phyloP scores from a whole-genome alignment of 2,329 filamentous ascomycete genomes.

The Gnomoniopsis sp. region DNA sequence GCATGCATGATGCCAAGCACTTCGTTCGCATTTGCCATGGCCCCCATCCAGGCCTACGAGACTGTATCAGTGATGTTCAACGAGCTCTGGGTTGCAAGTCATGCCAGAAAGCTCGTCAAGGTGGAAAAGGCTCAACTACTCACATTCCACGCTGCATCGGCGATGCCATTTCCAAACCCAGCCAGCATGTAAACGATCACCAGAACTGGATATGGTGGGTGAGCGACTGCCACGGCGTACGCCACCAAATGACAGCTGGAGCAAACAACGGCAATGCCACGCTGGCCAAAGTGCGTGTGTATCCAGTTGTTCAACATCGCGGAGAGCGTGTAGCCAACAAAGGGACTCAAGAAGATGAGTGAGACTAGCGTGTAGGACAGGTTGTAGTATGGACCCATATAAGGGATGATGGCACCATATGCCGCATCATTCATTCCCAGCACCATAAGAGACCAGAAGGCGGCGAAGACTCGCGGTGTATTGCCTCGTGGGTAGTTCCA shows the following conservation, averaged over 20 bases:
- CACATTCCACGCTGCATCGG: conserved; percentile 53
- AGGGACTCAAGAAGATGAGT: conserved; percentile 44
- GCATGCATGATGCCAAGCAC: conserved; percentile 66
- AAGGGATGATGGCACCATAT: conserved; percentile 38
- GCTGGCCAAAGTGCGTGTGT: conserved; percentile 50
- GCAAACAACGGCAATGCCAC: conserved; percentile 62
- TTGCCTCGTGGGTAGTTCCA: conserved; percentile 50
- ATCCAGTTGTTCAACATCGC: conserved; percentile 42
- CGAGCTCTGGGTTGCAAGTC: neutral
- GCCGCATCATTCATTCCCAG: conserved; percentile 58
- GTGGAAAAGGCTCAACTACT: neutral
- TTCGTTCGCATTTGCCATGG: conserved; percentile 67
- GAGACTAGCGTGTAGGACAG: conserved; percentile 46
- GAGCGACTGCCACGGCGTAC: conserved; percentile 59
- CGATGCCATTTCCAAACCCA: conserved; percentile 68
- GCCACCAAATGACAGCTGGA: conserved; percentile 59
- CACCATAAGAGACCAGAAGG: conserved; percentile 56
- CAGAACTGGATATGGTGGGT: conserved; percentile 66
- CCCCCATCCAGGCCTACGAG: conserved; percentile 47
- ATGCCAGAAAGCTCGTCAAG: neutral
- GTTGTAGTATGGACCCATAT: conserved; percentile 32
- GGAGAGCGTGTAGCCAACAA: conserved; percentile 42
- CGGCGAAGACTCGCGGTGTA: conserved; percentile 44
- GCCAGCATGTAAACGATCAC: conserved; percentile 63
- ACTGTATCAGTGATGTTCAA: neutral